Percentiles rank a stretch among this genome's conserved stretches.
Evolutionary conservation across 805 yeast species (phyloP).

Genomic region (Ogataea neopini): DNA sequence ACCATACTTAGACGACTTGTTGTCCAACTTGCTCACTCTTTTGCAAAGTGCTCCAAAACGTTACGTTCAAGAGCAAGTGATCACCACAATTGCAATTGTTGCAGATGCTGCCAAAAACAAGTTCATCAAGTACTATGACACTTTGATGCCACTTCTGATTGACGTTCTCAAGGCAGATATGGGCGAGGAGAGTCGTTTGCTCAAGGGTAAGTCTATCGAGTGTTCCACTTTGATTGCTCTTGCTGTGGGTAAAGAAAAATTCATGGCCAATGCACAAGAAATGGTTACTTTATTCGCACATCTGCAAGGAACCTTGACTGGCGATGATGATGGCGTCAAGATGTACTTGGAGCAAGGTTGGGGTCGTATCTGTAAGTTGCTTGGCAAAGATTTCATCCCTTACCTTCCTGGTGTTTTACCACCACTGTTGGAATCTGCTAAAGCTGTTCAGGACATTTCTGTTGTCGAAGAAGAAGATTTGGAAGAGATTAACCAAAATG

Average conservation of each 20-base stretch:
- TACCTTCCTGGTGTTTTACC: slow-evolving; percentile 84
- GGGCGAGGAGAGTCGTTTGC: slow-evolving; percentile 72
- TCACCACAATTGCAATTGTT: slow-evolving; percentile 93
- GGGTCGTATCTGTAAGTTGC: slow-evolving; percentile 87
- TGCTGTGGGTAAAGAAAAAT: slow-evolving; percentile 93
- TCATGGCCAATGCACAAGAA: slow-evolving; percentile 71
- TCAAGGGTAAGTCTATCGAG: slow-evolving; percentile 93
- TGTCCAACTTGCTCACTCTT: slow-evolving; percentile 70
- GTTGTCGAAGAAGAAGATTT: slow-evolving; percentile 87
- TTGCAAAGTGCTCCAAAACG: slow-evolving; percentile 79
- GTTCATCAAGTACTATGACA: slow-evolving; percentile 89
- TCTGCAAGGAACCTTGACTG: slow-evolving; percentile 57
- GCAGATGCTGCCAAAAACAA: slow-evolving; percentile 94
- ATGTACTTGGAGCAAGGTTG: slow-evolving; percentile 91
- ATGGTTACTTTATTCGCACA: slow-evolving; percentile 68
- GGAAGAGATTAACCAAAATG: slow-evolving; percentile 77
- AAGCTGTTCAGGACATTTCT: slow-evolving; percentile 85
- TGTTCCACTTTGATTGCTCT: slow-evolving; percentile 92
- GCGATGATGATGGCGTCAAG: slow-evolving; percentile 86
- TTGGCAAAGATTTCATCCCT: slow-evolving; percentile 85
- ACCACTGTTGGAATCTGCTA: slow-evolving; percentile 82
- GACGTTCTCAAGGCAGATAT: slow-evolving; percentile 77
- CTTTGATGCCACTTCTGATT: slow-evolving; percentile 85
- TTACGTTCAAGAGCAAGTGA: slow-evolving; percentile 95
- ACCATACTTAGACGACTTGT: slow-evolving; percentile 85